Conservation (phyloP, 2,329 filamentous ascomycete species). For the Teratosphaeria destructans region DNA sequence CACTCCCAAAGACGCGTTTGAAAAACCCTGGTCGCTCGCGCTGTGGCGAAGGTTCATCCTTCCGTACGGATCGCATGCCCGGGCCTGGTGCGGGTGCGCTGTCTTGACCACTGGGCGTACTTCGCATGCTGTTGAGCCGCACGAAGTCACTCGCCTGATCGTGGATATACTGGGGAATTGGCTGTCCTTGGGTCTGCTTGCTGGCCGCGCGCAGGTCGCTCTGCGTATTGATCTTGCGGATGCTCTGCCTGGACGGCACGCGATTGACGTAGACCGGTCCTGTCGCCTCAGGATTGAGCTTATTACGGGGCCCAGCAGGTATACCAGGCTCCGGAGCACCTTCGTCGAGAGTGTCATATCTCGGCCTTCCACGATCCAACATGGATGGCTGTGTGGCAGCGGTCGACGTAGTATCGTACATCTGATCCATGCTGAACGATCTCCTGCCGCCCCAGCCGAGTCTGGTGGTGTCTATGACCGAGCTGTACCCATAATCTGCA, state of each 20-base stretch:
- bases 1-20: slow-evolving; percentile 68
- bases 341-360: slow-evolving; percentile 50
- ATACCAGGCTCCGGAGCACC: slow-evolving; percentile 80
- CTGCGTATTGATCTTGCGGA: slow-evolving; percentile 24
- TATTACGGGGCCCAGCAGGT: slow-evolving; percentile 62
- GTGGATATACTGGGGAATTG: slow-evolving; percentile 32
- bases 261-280: slow-evolving; percentile 25
- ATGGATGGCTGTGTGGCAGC: slow-evolving; percentile 26
- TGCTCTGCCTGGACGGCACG: slow-evolving; percentile 14
- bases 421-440: slow-evolving; percentile 67
- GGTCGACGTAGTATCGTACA: slow-evolving; percentile 36
- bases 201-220: slow-evolving; percentile 18
- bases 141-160: slow-evolving; percentile 40
- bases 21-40: slow-evolving; percentile 76
- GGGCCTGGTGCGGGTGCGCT: slow-evolving; percentile 37
- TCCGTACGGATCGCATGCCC: slow-evolving; percentile 8
- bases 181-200: slow-evolving; percentile 8
- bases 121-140: slow-evolving; percentile 32
- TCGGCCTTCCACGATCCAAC: slow-evolving; percentile 32
- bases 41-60: slow-evolving; percentile 13
- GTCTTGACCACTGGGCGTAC: background rate
- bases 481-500: slow-evolving; percentile 35
- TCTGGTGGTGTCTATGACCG: slow-evolving; percentile 48
- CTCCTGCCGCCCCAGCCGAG: slow-evolving; percentile 40
- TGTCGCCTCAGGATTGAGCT: slow-evolving; percentile 29